Evolutionary conservation across 768 basidiomycete genomes (phyloP).

Genomic region (Lactifluus subvellereus): DNA sequence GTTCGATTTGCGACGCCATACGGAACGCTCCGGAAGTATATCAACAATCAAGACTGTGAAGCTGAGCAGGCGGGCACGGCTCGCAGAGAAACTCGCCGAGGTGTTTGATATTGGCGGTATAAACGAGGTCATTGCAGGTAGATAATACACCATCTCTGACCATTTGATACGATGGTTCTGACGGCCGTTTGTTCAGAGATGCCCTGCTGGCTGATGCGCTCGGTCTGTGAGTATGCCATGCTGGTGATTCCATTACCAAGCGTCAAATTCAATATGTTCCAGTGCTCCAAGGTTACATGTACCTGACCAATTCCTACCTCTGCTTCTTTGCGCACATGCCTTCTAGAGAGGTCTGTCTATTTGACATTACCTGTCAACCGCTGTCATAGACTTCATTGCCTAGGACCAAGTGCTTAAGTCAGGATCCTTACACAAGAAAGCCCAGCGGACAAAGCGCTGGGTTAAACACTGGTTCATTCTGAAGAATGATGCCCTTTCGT

Average conservation of each 20-base stretch:
- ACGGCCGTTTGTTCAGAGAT: slow-evolving; percentile 50
- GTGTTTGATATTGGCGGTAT: slow-evolving; percentile 80
- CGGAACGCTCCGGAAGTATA: slow-evolving; percentile 35
- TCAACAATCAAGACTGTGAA: slow-evolving; percentile 73
- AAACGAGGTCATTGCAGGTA: slow-evolving; percentile 80
- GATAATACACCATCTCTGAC: slow-evolving; percentile 25
- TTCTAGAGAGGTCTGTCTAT: slow-evolving; percentile 61
- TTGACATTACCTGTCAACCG: background rate
- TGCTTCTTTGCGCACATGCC: slow-evolving; percentile 98
- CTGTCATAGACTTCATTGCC: slow-evolving; percentile 12
- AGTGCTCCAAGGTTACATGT: slow-evolving; percentile 98
- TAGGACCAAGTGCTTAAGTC: slow-evolving; percentile 93
- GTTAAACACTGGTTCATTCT: slow-evolving; percentile 95
- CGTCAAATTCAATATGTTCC: slow-evolving; percentile 16
- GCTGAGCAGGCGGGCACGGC: slow-evolving; percentile 55
- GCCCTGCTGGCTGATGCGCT: slow-evolving; percentile 90
- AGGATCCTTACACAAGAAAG: slow-evolving; percentile 82
- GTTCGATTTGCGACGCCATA: slow-evolving; percentile 11
- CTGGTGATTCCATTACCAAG: background rate
- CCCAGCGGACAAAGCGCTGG: slow-evolving; percentile 86
- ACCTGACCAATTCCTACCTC: slow-evolving; percentile 85
- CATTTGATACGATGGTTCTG: slow-evolving; percentile 9
- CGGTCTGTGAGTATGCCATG: slow-evolving; percentile 60
- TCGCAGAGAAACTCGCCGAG: slow-evolving; percentile 86
- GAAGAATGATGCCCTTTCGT: slow-evolving; percentile 92